Percentiles rank a stretch among this genome's conserved stretches.
Conservation (phyloP, 345 rosid species). For the Hirschfeldia incana region DNA sequence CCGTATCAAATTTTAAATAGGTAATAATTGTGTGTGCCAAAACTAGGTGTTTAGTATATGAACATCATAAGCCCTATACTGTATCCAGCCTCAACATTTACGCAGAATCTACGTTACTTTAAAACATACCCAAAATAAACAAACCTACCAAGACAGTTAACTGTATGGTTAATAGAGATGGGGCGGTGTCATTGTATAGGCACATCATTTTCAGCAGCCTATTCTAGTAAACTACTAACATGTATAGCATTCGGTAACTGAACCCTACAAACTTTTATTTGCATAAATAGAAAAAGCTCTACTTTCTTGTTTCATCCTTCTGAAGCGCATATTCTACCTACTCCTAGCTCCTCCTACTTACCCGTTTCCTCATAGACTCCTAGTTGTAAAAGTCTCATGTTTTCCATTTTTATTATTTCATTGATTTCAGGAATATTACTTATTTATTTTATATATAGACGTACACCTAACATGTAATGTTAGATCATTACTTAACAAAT, state of each 20-base stretch:
- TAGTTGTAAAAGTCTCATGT: neutral
- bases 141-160: neutral
- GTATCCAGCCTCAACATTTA: neutral
- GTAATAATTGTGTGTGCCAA: neutral
- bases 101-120: neutral
- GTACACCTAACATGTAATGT: conserved; percentile 24
- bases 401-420: neutral
- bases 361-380: neutral
- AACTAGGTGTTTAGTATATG: neutral
- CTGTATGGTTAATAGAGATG: conserved; percentile 22
- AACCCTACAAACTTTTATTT: conserved; percentile 5
- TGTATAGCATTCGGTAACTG: conserved; percentile 24
- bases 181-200: conserved; percentile 39
- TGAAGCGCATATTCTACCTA: conserved; percentile 1
- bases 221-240: conserved; percentile 10
- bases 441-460: neutral
- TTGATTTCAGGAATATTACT: conserved; percentile 1
- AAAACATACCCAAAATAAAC: conserved; percentile 35
- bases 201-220: conserved; percentile 34
- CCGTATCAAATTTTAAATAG: neutral
- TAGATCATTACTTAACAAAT: conserved; percentile 16
- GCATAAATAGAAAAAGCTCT: conserved; percentile 30
- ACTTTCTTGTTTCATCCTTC: conserved; percentile 24
- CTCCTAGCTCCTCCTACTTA: conserved; percentile 19
- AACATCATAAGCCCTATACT: neutral